phyloP scores from a whole-genome alignment of 2,329 filamentous ascomycete genomes.

The Trichoderma sp. region DNA sequence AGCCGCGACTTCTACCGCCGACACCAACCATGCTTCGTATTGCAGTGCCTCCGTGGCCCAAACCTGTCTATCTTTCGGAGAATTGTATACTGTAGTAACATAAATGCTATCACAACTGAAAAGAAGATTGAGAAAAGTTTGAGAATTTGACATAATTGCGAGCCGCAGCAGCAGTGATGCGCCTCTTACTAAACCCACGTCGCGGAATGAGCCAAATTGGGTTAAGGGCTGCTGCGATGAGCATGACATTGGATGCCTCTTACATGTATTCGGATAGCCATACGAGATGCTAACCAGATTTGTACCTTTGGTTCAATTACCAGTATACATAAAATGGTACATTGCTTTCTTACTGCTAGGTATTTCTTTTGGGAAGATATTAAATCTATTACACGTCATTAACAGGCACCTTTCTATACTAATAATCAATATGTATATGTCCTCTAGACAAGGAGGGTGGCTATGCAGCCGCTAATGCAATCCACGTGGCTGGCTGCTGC shows the following conservation, averaged over 20 bases:
- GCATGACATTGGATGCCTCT: background rate
- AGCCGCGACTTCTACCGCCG: constrained; percentile 1
- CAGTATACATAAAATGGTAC: background rate
- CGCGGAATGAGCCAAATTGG: constrained; percentile 10
- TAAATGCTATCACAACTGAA: background rate
- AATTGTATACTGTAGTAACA: background rate
- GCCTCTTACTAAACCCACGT: background rate
- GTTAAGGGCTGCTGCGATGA: background rate
- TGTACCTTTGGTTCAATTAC: background rate
- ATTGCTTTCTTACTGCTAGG: background rate
- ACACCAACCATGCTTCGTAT: background rate
- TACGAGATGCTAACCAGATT: background rate
- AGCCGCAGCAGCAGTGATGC: background rate
- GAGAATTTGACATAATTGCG: background rate
- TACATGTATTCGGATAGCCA: background rate
- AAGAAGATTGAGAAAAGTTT: background rate
- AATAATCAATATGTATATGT: background rate
- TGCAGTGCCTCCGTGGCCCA: background rate
- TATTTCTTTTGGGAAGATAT: background rate
- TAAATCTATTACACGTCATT: background rate
- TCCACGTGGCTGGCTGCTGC: background rate
- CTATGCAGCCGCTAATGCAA: background rate
- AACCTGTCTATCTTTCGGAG: background rate
- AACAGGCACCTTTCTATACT: background rate
- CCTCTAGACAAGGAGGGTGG: background rate